Base-by-base conservation (phyloP, 805 yeast species). In the Hanseniaspora vineae region DNA sequence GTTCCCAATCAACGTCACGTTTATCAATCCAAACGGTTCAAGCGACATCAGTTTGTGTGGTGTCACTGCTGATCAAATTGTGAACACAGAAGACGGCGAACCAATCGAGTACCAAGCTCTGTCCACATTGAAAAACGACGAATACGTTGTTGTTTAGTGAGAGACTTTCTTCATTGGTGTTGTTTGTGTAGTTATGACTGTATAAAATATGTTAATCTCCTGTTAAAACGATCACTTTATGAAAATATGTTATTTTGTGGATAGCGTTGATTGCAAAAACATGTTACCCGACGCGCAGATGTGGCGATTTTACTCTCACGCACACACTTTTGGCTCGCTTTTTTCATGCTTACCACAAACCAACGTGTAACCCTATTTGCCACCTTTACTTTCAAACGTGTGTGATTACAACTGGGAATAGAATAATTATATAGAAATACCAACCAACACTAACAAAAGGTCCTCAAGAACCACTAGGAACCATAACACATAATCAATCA, bases 1-100 rank as follows among this genome's bases (percentile, higher is more conserved):
- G 57, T 90, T 88, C 84, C 98, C 98, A 51, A 78, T 90, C 71
- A 79, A 79, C 57, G 75, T 88, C 39, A 66, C 71, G 45, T 85
- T 88, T 67, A 70, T 70, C 39, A 60, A 71, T 42, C 67, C 71
- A 37, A 67, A 67, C 52, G 72, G 73, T 19, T 40, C 45, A 39
- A 42, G 45, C 20, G 67, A 65, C 15, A 67, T 72, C 32, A 77
- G 81, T 19, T 72, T 84, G 52, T 86, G 90, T 47, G 72, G 76
- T 46, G 80, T 89, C 49, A 75, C 72, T 53, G 77, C 86, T 43
- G 65, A 74, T 40, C 80, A 75, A 50, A 78, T 84, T 51, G 75
- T 76, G 23, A 65, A 65, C 19, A 67, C 65, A 44, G 71, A 68
- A 48, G 78, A 67, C 37, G 77, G 70, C 33, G 77, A 73, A 54